Base-by-base conservation (phyloP, 345 rosid genomes). In the Schrenkiella parvula region DNA sequence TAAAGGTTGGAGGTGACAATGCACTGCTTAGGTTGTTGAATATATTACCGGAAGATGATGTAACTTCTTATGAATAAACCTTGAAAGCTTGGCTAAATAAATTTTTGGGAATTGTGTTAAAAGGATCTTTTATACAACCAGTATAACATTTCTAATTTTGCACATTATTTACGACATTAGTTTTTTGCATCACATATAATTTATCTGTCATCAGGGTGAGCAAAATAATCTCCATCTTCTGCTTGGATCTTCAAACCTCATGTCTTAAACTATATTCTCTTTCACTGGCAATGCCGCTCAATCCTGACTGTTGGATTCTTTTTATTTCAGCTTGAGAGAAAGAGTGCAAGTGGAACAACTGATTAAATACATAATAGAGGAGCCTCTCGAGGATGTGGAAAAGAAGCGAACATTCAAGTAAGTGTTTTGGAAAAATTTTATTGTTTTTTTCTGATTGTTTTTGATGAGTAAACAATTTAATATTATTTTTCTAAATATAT, bases 331-430 rank as follows among this genome's bases (percentile, higher is more conserved):
- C 78, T 87, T 93, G 85, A 81, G 88, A 53, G 97, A 90, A 80
- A 90, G 65, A 60, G 71, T 81, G 74, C 97, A 88, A 71, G 91
- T 93, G 66, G 89, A 90, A 77, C 91, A 85, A 76, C 91, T 93
- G 25, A 64, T 93, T 64, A 88, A 42, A 60, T 90, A 82, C 81
- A 88, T 93, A 55, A 90, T 90, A 77, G 88, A 82, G 80, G 97
- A 87, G 83, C 85, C 88, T 68, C 82, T 86, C 2, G 84, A 89
- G 37, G 95, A 88, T 64, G 84, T 82, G 56, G 98, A 93, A 64
- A 84, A 82, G 75, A 86, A 79, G 55, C 84, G 82, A 68, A 72
- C 87, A 35, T 84, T 93, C 79, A 93, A 93, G 98, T 93, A 77
- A 68, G 86, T 75, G 67, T 66, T 70, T 64, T 71, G 31, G 55